Conservation (phyloP, 768 basidiomycete genomes). For the Dioszegia crocea region DNA sequence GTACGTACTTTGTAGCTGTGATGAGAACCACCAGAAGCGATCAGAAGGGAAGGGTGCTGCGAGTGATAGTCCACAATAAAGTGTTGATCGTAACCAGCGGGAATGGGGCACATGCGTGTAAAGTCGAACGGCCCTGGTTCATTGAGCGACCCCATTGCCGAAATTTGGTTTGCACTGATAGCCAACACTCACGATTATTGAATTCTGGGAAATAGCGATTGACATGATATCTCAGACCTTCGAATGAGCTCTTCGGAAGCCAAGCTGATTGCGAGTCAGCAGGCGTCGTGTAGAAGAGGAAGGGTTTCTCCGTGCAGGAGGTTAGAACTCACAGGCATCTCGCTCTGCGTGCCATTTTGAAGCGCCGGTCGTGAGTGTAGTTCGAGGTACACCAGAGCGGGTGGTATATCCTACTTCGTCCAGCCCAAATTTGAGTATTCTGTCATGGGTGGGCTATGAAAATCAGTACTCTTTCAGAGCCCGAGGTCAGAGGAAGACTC, state of each 20-base stretch:
- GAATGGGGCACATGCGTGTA: conserved; percentile 26
- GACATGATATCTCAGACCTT: conserved; percentile 2
- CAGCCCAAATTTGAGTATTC: conserved; percentile 24
- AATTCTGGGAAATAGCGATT: conserved; percentile 14
- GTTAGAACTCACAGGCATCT: conserved; percentile 8
- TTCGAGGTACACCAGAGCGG: conserved; percentile 18
- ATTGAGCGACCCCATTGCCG: no score
- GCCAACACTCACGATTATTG: conserved; percentile 16
- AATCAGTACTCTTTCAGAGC: neutral
- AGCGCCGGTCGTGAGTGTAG: conserved; percentile 17
- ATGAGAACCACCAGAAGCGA: conserved; percentile 19
- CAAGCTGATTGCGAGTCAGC: conserved; percentile 10
- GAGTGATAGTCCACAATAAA: conserved; percentile 19
- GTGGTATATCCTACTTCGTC: conserved; percentile 16
- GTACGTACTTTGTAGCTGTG: conserved; percentile 15
- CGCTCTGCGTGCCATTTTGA: conserved; percentile 5
- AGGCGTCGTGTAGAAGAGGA: no score
- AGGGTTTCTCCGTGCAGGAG: neutral
- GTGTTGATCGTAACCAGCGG: conserved; percentile 17
- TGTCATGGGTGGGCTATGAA: conserved; percentile 12
- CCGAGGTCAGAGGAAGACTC: neutral
- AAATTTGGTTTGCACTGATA: no score
- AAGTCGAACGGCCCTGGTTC: conserved; percentile 14
- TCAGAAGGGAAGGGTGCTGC: conserved; percentile 15
- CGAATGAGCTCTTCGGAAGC: conserved; percentile 16